Conservation (phyloP, 306 rosid species). For the Ochetophila trinervis region DNA sequence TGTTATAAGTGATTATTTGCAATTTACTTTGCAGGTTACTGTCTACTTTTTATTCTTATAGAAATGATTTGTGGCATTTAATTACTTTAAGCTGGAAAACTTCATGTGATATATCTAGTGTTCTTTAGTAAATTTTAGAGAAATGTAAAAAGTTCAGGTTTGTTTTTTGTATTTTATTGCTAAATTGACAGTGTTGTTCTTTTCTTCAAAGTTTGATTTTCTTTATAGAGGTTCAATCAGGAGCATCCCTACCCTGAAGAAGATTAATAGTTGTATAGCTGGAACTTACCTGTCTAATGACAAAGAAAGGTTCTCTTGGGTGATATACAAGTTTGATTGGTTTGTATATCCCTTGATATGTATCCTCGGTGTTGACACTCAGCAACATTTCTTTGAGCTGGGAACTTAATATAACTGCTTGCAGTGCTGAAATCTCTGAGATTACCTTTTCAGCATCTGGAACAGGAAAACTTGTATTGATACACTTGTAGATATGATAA, state of each 20-base stretch:
- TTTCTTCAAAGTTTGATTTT: not conserved
- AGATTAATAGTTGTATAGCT: not conserved
- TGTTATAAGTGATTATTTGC: not conserved
- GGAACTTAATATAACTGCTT: conserved; percentile 69
- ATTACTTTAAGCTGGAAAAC: not conserved
- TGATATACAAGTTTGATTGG: conserved; percentile 76
- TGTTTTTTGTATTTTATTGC: not conserved
- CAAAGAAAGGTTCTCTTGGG: conserved; percentile 89
- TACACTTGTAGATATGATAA: not conserved
- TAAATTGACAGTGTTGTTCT: not conserved
- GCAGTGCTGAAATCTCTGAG: conserved; percentile 55
- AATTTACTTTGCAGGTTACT: not conserved
- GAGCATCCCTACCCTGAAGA: not conserved
- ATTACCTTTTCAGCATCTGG: conserved; percentile 60
- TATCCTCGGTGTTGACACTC: conserved; percentile 48
- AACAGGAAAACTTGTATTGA: conserved; percentile 31
- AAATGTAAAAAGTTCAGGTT: not conserved
- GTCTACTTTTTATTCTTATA: not conserved
- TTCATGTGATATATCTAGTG: not conserved
- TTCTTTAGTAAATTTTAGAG: not conserved
- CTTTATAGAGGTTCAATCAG: not conserved
- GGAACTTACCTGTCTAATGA: conserved; percentile 72
- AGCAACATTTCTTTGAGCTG: conserved; percentile 75
- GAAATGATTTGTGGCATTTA: not conserved
- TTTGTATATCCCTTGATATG: conserved; percentile 49